Conservation (phyloP, 768 basidiomycete genomes). For the Cystofilobasidium capitatum region DNA sequence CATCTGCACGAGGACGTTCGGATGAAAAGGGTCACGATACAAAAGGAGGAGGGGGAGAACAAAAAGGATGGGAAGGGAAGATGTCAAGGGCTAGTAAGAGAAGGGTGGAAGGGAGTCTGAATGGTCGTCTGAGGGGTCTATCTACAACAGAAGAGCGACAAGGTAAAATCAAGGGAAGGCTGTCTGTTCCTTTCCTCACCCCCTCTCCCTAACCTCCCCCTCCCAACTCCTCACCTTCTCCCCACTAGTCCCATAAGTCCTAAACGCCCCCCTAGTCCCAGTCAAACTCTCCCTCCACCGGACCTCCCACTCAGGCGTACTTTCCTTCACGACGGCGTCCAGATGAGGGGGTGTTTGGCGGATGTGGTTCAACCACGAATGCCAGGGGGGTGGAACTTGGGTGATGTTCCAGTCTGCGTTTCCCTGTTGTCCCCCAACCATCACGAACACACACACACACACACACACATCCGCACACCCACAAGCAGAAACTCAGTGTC, state of each 20-base stretch:
- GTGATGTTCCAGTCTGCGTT: conserved; percentile 37
- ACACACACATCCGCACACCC: neutral
- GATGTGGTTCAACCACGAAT: conserved; percentile 87
- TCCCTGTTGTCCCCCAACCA: neutral
- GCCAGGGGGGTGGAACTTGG: conserved; percentile 94
- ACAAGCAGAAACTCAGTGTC: neutral
- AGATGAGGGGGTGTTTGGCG: conserved; percentile 68
- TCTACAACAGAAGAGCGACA: too few species aligned
- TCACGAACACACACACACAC: neutral
- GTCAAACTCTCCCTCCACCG: conserved; percentile 74
- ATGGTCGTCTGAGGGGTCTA: too few species aligned
- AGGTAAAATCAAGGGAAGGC: too few species aligned
- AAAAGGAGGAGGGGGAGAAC: too few species aligned
- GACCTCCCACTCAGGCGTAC: conserved; percentile 69
- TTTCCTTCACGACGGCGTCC: conserved; percentile 60
- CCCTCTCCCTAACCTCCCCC: conserved; percentile 48
- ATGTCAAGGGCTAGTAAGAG: too few species aligned
- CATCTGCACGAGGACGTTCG: too few species aligned
- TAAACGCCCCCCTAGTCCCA: conserved; percentile 83
- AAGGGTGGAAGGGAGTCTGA: too few species aligned
- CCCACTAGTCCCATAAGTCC: conserved; percentile 71
- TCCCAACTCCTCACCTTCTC: conserved; percentile 80
- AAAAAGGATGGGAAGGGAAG: too few species aligned
- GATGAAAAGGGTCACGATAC: too few species aligned
- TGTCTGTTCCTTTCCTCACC: too few species aligned